Percentiles rank a stretch among this genome's conserved stretches.
Conservation (phyloP, 257 asterid species). For the Paraleonurus japonicus region DNA sequence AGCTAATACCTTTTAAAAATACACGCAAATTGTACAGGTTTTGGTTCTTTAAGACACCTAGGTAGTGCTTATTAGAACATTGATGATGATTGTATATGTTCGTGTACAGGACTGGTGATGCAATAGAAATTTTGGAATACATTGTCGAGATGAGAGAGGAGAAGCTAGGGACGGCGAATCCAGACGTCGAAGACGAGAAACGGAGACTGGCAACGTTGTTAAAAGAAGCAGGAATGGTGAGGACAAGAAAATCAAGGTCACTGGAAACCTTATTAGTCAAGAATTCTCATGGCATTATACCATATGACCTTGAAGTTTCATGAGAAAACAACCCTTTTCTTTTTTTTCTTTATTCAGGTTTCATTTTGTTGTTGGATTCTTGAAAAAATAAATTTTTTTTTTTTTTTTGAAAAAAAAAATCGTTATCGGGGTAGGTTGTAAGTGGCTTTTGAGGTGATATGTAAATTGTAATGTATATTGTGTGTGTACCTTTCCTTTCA, state of each 20-base stretch:
- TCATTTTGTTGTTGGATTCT: constrained; percentile 20
- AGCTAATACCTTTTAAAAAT: too few relatives aligned
- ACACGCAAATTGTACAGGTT: too few relatives aligned
- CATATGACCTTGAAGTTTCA: constrained; percentile 37
- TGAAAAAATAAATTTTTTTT: not conserved
- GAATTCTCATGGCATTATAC: constrained; percentile 31
- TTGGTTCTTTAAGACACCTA: too few relatives aligned
- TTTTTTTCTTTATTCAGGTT: constrained; percentile 11
- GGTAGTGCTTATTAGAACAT: not conserved
- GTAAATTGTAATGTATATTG: constrained; percentile 11
- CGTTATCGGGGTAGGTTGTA: not conserved
- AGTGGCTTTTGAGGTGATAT: constrained; percentile 19
- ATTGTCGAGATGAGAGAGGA: constrained; percentile 86
- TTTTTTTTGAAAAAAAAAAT: not conserved
- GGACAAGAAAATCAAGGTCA: constrained; percentile 64
- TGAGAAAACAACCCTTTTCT: constrained; percentile 20
- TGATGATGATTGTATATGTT: not conserved
- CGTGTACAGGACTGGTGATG: constrained; percentile 66
- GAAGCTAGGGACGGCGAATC: constrained; percentile 83
- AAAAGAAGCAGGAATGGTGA: constrained; percentile 67
- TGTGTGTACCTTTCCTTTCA: constrained; percentile 25
- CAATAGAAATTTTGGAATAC: constrained; percentile 80
- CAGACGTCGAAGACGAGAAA: constrained; percentile 84
- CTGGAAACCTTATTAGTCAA: constrained; percentile 62
- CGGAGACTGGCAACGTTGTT: constrained; percentile 56